Percentiles rank a stretch among this genome's conserved stretches.
Evolutionary conservation across 768 basidiomycete species (phyloP).

Genomic region (Phylloporus rhodoxanthus): DNA sequence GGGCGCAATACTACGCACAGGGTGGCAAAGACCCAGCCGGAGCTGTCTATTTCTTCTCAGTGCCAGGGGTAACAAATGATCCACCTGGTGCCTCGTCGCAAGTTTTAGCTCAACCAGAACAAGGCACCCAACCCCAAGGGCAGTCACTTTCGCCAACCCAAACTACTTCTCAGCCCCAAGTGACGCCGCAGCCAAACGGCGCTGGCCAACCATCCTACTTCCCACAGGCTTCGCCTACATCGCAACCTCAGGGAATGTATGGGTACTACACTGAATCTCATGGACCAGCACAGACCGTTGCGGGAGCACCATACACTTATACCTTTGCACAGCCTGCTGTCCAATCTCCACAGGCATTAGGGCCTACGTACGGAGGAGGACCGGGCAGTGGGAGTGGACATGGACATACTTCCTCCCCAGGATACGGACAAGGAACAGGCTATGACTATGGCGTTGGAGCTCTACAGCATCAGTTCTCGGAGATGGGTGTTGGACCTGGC

Average conservation of each 20-base stretch:
- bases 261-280: constrained; percentile 16
- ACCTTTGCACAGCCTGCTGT: constrained; percentile 7
- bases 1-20: constrained; percentile 81
- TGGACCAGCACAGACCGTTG: constrained; percentile 2
- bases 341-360: constrained; percentile 15
- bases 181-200: constrained; percentile 9
- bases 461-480: constrained; percentile 29
- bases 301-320: constrained; percentile 16
- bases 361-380: constrained; percentile 15
- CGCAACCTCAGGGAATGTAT: constrained; percentile 19
- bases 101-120: constrained; percentile 4
- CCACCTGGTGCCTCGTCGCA: constrained; percentile 13
- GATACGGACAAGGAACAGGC: constrained; percentile 15
- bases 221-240: neutral
- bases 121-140: constrained; percentile 8
- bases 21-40: constrained; percentile 73
- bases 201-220: constrained; percentile 12
- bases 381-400: constrained; percentile 22
- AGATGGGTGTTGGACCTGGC: constrained; percentile 24
- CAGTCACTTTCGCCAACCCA: constrained; percentile 16
- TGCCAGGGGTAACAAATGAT: constrained; percentile 64
- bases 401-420: constrained; percentile 9
- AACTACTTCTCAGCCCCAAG: constrained; percentile 15
- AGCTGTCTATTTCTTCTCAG: constrained; percentile 72
- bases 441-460: constrained; percentile 22